Base-by-base conservation (phyloP, 768 basidiomycete genomes). In the Tylopilus sp. region DNA sequence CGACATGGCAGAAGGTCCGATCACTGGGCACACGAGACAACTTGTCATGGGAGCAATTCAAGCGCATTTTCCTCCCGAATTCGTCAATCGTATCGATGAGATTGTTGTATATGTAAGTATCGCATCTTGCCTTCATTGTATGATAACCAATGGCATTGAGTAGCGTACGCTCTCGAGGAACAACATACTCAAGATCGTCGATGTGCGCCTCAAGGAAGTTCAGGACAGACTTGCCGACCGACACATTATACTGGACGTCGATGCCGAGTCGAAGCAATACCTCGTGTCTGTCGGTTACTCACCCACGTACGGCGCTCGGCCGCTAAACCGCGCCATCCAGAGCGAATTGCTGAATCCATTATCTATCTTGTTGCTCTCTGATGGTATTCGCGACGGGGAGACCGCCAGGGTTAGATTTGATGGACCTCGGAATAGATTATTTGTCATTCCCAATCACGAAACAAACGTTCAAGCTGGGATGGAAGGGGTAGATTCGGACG, bases 311-410 rank as follows among this genome's bases (percentile, higher is more conserved):
- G 94, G 96, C 58, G 96, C 95, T 51, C 84, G 96, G 37, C 97
- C 96, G 1, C 79, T 98, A 57, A 91, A 92, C 65, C 82, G 94
- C 30, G 82, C 89, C 5, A 95, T 99, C 59, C 95, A 97, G 72
- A 86, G 80, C 61, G 92, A 98, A 63, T 78, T 99, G 31, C 78
- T 98, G 63, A 95, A 97, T 67, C 96, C 95, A 13, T 74, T 98
- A 33, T 91, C 92, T 16, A 75, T 87, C 51, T 79, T 89, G 77
- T 78, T 98, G 38, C 83, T 98, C 44, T 86, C 91, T 36, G 89
- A 89, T 60, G 80, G 84, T 38, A 76, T 98, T 47, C 76, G 83
- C 37, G 93, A 98, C 48, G 86, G 85, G 14, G 96, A 98, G 71
- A 79, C 68, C 0, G 88, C 89, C 8, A 71, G 71, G 25, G 78